These are phyloP conservation scores for Trypanosoma lewisi DNA, from an alignment of 208 protist species.

Conservation along the genomic window DNA sequence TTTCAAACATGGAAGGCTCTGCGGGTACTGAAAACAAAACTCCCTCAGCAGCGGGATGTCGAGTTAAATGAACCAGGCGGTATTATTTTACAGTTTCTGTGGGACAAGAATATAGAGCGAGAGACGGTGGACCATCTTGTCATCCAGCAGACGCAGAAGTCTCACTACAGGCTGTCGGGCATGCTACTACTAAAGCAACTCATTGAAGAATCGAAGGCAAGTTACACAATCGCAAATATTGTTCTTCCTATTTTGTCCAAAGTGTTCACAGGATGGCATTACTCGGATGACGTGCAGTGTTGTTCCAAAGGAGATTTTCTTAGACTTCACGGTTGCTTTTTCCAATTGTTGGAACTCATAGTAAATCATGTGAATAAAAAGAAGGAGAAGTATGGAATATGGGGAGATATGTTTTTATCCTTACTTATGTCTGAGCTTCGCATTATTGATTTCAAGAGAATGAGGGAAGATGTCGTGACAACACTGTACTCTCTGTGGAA, in stretches of 20 bases:
- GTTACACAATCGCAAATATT: slow-evolving; percentile 43
- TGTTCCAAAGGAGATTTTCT: slow-evolving; percentile 76
- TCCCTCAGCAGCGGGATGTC: slow-evolving; percentile 54
- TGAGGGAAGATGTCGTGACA: slow-evolving; percentile 30
- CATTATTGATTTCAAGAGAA: slow-evolving; percentile 54
- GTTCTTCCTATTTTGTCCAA: slow-evolving; percentile 80
- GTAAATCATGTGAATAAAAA: slow-evolving; percentile 28
- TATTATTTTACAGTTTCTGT: slow-evolving; percentile 70
- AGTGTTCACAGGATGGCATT: slow-evolving; percentile 79
- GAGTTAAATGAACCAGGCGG: slow-evolving; percentile 31
- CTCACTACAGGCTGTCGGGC: slow-evolving; percentile 70
- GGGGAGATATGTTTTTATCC: slow-evolving; percentile 55
- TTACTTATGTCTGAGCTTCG: slow-evolving; percentile 60
- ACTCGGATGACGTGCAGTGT: slow-evolving; percentile 76
- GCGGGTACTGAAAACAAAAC: slow-evolving; percentile 65
- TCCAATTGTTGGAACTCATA: slow-evolving; percentile 68
- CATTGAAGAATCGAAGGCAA: slow-evolving; percentile 68
- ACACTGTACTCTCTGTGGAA: slow-evolving; percentile 32
- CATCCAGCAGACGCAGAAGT: slow-evolving; percentile 48
- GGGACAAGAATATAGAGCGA: slow-evolving; percentile 48
- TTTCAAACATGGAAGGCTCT: slow-evolving; percentile 85
- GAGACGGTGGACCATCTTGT: slow-evolving; percentile 56
- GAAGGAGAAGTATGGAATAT: slow-evolving; percentile 28
- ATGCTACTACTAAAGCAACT: slow-evolving; percentile 73
- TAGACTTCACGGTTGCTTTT: slow-evolving; percentile 76